Base-by-base conservation (phyloP, 805 yeast species). In the Hanseniaspora mollemarum region DNA sequence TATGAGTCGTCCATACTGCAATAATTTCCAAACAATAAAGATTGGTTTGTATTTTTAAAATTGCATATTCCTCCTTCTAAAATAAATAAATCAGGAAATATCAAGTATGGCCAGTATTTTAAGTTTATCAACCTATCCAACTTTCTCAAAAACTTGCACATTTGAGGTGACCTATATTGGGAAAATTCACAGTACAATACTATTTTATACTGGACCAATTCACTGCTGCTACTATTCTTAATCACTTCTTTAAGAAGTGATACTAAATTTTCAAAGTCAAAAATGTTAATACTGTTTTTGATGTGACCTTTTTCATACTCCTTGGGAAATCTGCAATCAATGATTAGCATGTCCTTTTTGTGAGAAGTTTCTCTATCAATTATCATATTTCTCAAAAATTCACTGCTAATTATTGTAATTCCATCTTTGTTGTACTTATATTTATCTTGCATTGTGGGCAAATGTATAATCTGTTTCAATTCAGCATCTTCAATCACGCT, bases 101-200 rank as follows among this genome's bases (percentile, higher is more conserved):
- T 77, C 52, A 92, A 70, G 54, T 75, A 69, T 0, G 98, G 98
- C 65, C 92, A 92, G 54, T 74, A 71, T 52, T 81, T 78, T 54
- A 77, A 71, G 63, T 88, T 87, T 48, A 78, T 58, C 36, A 75
- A 74, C 55, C 98, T 75, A 67, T 92, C 98, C 58, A 83, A 75
- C 54, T 81, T 81, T 54, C 98, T 71, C 52, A 92, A 72, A 62
- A 87, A 87, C 49, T 79, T 71, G 1, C 97, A 97, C 83, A 92
- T 78, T 43, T 82, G 69, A 4, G 98, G 98, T n/a, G 97, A 95
- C 53, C 98, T 73, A 62, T 82, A 86, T 5, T 94, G 78, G 35
- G 94, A 82, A 63, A 87, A 90, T 66, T 92, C 98, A 67, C 98
- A 92, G 66, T 92, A 96, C 70, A 92, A 90, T 10, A 92, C 72